Percentiles rank a stretch among this genome's conserved stretches.
Evolutionary conservation across 2,329 filamentous ascomycete species (phyloP).

Genomic region (Dothistroma pini): DNA sequence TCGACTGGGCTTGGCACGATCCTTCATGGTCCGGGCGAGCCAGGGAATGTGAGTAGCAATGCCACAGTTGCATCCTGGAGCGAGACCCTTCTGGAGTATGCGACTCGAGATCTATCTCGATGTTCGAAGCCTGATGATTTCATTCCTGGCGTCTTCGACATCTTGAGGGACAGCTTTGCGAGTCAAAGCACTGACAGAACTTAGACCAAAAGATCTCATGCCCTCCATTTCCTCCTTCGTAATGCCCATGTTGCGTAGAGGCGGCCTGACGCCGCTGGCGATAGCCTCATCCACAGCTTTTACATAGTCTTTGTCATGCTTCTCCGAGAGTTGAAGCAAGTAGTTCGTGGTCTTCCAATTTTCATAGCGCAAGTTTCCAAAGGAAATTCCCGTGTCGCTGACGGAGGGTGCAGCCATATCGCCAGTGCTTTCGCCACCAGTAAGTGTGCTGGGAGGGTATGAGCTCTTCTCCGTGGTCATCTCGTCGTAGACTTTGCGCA

Average conservation of each 20-base stretch:
- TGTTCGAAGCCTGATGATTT: neutral
- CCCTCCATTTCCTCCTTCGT: neutral
- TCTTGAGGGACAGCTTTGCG: neutral
- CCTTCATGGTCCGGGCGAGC: too few relatives aligned
- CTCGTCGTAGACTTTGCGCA: conserved; percentile 44
- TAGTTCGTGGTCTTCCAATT: conserved; percentile 50
- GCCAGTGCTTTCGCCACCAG: neutral
- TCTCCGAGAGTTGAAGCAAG: conserved; percentile 37
- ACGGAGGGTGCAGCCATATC: neutral
- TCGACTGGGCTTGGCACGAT: too few relatives aligned
- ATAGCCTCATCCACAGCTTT: conserved; percentile 13
- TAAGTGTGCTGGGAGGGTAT: neutral
- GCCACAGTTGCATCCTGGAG: too few relatives aligned
- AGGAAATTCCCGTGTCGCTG: conserved; percentile 33
- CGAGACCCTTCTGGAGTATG: too few relatives aligned
- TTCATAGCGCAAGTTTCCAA: conserved; percentile 47
- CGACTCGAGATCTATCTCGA: too few relatives aligned
- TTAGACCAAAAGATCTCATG: neutral
- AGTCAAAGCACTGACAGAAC: neutral
- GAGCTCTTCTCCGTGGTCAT: conserved; percentile 40
- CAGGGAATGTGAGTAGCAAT: too few relatives aligned
- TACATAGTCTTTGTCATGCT: conserved; percentile 28
- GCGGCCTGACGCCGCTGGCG: neutral
- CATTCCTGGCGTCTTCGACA: neutral
- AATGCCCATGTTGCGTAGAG: neutral